phyloP scores from a whole-genome alignment of 2,329 filamentous ascomycete species.

The Aurifilum marmelostoma region DNA sequence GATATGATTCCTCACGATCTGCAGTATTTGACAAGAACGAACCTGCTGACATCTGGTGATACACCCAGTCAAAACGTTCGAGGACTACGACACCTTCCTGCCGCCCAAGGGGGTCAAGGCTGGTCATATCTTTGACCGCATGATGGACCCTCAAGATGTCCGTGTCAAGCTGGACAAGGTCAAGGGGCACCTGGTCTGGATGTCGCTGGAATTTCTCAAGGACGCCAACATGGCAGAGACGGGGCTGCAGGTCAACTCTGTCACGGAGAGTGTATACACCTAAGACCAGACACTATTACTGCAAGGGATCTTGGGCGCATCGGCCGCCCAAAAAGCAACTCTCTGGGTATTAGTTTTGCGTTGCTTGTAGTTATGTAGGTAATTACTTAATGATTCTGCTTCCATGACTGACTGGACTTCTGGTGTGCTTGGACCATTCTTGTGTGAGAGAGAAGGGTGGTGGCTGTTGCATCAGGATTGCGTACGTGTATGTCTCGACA shows the following conservation, averaged over 20 bases:
- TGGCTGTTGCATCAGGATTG: neutral
- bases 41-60: neutral
- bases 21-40: neutral
- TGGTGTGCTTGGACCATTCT: neutral
- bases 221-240: conserved; percentile 88
- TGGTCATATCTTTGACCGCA: conserved; percentile 85
- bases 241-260: conserved; percentile 82
- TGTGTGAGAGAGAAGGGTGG: neutral
- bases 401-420: neutral
- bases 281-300: conserved; percentile 43
- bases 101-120: conserved; percentile 72
- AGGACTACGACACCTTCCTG: conserved; percentile 83
- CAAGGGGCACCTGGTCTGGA: conserved; percentile 90
- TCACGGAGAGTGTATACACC: conserved; percentile 86
- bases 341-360: neutral
- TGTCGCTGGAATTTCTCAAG: conserved; percentile 85
- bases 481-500: conserved; percentile 6
- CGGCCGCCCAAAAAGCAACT: neutral
- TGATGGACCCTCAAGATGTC: conserved; percentile 73
- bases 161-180: conserved; percentile 76
- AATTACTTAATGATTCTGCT: conserved; percentile 17
- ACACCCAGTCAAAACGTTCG: conserved; percentile 76
- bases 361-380: neutral
- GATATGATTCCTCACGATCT: no score
- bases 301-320: neutral